Percentiles rank a stretch among this genome's conserved stretches.
Conservation (phyloP, 2,329 filamentous ascomycete species). For the Pseudomassariella vexata region DNA sequence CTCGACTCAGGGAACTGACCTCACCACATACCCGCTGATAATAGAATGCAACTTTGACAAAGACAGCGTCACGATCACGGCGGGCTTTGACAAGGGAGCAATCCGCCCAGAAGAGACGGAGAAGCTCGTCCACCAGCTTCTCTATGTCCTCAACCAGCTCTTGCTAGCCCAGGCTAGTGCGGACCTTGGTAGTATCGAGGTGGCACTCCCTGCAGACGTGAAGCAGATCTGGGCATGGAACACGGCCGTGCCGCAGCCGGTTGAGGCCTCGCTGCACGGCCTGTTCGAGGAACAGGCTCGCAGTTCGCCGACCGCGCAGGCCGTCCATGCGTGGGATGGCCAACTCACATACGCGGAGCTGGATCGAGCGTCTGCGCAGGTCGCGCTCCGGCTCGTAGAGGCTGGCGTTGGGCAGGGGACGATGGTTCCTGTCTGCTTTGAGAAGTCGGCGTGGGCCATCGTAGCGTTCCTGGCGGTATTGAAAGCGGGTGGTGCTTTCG, state of each 20-base stretch:
- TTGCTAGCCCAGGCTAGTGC: too few species aligned
- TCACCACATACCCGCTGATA: slow-evolving; percentile 7
- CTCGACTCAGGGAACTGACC: slow-evolving; percentile 1
- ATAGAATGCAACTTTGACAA: slow-evolving; percentile 7
- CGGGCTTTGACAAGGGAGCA: too few species aligned
- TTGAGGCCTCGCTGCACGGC: slow-evolving; percentile 4
- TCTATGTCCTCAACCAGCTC: too few species aligned
- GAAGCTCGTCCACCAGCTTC: too few species aligned
- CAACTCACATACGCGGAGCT: slow-evolving; percentile 8
- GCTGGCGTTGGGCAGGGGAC: slow-evolving; percentile 25
- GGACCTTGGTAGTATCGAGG: slow-evolving; percentile 1
- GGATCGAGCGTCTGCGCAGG: slow-evolving; percentile 10
- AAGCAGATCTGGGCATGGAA: slow-evolving; percentile 4
- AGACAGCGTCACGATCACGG: too few species aligned
- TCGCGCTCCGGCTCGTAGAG: slow-evolving; percentile 22
- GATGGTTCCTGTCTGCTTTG: slow-evolving; percentile 26
- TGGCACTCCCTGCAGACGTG: slow-evolving; percentile 1
- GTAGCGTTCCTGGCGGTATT: slow-evolving; percentile 28
- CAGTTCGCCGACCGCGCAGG: background rate
- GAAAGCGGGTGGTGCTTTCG: slow-evolving; percentile 27
- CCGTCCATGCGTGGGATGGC: slow-evolving; percentile 5
- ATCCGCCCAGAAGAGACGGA: too few species aligned
- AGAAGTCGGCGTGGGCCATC: slow-evolving; percentile 28
- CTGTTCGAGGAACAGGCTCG: slow-evolving; percentile 4
- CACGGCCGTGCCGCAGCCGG: background rate